These are phyloP conservation scores for Tuber melanosporum DNA, from an alignment of 495 filamentous ascomycete species.

Conservation along the genomic window DNA sequence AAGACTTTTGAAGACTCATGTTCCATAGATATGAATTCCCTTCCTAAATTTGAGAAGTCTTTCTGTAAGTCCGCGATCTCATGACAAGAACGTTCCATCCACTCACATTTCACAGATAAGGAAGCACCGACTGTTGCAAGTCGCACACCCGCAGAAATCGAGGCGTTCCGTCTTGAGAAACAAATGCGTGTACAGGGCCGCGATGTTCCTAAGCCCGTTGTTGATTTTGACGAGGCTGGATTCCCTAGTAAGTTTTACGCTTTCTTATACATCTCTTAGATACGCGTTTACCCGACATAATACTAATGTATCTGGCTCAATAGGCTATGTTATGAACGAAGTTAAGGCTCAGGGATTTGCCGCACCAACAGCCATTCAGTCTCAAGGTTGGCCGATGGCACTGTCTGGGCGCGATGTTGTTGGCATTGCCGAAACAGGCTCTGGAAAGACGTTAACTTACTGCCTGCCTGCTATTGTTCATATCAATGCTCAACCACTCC, in stretches of 20 bases:
- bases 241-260: constrained; percentile 56
- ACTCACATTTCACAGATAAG: constrained; percentile 52
- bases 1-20: constrained; percentile 22
- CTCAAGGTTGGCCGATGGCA: constrained; percentile 99
- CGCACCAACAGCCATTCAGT: constrained; percentile 89
- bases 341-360: constrained; percentile 96
- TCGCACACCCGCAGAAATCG: constrained; percentile 72
- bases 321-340: constrained; percentile 87
- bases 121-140: constrained; percentile 70
- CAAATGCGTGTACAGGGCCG: constrained; percentile 70
- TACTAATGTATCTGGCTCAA: constrained; percentile 8
- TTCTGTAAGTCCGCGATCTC: constrained; percentile 52
- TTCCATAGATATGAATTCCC: constrained; percentile 58
- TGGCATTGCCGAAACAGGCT: constrained; percentile 98
- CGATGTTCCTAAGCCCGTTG: constrained; percentile 82
- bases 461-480: constrained; percentile 97
- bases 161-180: constrained; percentile 74
- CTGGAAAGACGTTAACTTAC: constrained; percentile 97
- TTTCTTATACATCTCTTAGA: background rate
- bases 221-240: constrained; percentile 94
- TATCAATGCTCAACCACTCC: constrained; percentile 97
- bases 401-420: constrained; percentile 96
- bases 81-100: background rate
- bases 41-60: constrained; percentile 97
- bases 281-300: background rate